Evolutionary conservation across 495 filamentous ascomycete species (phyloP), one percentile per base, ranked within the genome.

Genomic region (Podospora australis): DNA sequence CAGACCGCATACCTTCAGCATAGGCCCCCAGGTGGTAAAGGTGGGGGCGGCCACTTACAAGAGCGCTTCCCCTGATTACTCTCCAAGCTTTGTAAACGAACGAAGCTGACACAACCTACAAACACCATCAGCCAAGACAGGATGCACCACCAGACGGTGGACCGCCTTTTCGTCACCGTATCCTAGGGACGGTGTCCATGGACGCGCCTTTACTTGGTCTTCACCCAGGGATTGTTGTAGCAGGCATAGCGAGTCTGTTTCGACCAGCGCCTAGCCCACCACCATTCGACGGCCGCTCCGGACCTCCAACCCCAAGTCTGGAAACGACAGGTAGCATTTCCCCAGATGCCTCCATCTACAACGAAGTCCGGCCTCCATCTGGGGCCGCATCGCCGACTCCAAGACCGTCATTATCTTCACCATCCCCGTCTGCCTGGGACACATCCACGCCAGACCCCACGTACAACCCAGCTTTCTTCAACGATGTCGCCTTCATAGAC

Each of bases 171-270:
- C 75, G 78, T n/a, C 89, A 95, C 69, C 77, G 80, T 2, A 87
- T 96, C 16, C 60, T 96, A 11, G 91, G 91, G 0, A 81, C 80
- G 2, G 70, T 96, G n/a, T 84, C 83, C 42, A 84, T 95, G 46
- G 91, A 97, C 64, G 84, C 84, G 0, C 91, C 91, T 0, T 84
- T 92, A 38, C 71, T 96, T 2, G 91, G 91, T 0, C 83, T 97
- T 52, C 89, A 97, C 65, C 89, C 90, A 0, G 86, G 90, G 1
- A 80, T 97, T 17, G 78, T 97, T 11, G 74, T 81, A 2, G 83
- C 85, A 16, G 90, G 90, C 2, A 77, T 95, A 17, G 71, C 78
- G 2, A 89, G 87, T 56, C 70, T 94, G 7, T 90, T 95, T 60
- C 77, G 77, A 16, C 75, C 78, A 9, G 74, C 79, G 34, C 62